Evolutionary conservation across 139 green algal species (phyloP).

Genomic region (Chlamydomonas sphaeroides): DNA sequence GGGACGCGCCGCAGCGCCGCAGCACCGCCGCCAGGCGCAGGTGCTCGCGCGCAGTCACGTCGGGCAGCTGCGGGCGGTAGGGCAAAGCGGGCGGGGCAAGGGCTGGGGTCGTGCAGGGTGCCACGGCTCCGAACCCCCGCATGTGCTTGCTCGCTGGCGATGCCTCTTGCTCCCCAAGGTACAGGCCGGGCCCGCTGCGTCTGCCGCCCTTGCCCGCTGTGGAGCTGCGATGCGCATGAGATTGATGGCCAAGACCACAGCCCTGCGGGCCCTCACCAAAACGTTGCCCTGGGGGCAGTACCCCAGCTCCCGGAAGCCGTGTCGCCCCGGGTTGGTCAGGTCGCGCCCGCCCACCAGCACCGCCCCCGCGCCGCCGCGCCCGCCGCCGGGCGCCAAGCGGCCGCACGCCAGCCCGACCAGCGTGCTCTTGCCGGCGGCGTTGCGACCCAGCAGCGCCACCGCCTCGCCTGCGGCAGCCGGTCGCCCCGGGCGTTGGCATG

Average conservation of each 20-base stretch:
- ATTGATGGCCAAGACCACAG: too few relatives aligned
- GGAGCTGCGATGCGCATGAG: too few relatives aligned
- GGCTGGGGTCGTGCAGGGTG: too few relatives aligned
- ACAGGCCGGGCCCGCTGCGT: too few relatives aligned
- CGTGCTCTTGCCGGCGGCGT: conserved; percentile 31
- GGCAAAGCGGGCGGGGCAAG: too few relatives aligned
- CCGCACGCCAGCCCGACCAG: conserved; percentile 4
- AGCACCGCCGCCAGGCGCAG: conserved; percentile 24
- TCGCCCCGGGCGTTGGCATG: too few relatives aligned
- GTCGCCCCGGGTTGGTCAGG: not conserved
- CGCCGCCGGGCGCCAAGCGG: not conserved
- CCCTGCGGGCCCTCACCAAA: not conserved
- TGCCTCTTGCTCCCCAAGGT: too few relatives aligned
- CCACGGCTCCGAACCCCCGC: too few relatives aligned
- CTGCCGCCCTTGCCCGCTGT: not conserved
- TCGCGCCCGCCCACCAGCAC: not conserved
- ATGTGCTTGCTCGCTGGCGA: too few relatives aligned
- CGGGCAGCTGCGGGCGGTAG: not conserved
- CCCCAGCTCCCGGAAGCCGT: not conserved
- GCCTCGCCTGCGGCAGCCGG: not conserved
- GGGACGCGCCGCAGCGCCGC: not conserved
- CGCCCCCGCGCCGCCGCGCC: not conserved
- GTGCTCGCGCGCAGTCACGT: conserved; percentile 8
- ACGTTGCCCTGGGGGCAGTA: conserved; percentile 31
- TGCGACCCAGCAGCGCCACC: conserved; percentile 20